These are phyloP conservation scores for Mortierella sp. DNA, from an alignment of 371 early-diverging fungal genomes.

Conservation along the genomic window DNA sequence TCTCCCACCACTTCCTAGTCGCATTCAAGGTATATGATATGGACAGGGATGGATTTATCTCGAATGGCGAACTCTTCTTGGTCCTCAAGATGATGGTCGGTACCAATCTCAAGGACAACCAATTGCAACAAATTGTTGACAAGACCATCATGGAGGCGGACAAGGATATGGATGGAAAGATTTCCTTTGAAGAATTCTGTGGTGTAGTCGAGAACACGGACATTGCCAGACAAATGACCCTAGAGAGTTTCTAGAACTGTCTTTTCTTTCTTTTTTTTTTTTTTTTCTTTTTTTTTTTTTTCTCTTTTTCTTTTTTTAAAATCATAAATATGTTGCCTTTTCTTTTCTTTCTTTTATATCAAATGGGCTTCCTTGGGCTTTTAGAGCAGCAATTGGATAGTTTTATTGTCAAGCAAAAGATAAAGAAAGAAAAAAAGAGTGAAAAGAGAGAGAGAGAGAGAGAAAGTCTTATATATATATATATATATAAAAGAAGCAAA, in stretches of 20 bases:
- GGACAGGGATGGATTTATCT: slow-evolving; percentile 97
- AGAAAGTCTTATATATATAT: too few relatives aligned
- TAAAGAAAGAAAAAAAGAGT: neutral
- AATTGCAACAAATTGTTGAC: slow-evolving; percentile 99
- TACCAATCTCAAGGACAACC: slow-evolving; percentile 91
- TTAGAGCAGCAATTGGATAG: neutral
- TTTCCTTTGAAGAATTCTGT: slow-evolving; percentile 96
- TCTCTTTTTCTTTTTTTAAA: neutral
- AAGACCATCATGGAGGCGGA: slow-evolving; percentile 99
- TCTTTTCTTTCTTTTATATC: neutral
- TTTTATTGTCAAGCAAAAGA: neutral
- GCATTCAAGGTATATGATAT: slow-evolving; percentile 99
- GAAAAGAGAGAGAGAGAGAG: neutral
- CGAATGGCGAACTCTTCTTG: slow-evolving; percentile 96
- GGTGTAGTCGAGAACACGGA: slow-evolving; percentile 87
- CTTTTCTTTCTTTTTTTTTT: neutral
- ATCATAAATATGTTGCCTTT: too few relatives aligned
- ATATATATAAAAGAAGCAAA: too few relatives aligned
- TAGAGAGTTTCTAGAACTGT: slow-evolving; percentile 63
- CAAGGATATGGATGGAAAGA: slow-evolving; percentile 92
- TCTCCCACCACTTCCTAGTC: slow-evolving; percentile 66
- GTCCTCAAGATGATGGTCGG: slow-evolving; percentile 99
- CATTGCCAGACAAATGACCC: slow-evolving; percentile 87
- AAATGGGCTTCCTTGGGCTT: neutral
- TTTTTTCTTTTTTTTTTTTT: neutral